Evolutionary conservation across 495 filamentous ascomycete genomes (phyloP).

Genomic region (Aspergillus bertholletiae): DNA sequence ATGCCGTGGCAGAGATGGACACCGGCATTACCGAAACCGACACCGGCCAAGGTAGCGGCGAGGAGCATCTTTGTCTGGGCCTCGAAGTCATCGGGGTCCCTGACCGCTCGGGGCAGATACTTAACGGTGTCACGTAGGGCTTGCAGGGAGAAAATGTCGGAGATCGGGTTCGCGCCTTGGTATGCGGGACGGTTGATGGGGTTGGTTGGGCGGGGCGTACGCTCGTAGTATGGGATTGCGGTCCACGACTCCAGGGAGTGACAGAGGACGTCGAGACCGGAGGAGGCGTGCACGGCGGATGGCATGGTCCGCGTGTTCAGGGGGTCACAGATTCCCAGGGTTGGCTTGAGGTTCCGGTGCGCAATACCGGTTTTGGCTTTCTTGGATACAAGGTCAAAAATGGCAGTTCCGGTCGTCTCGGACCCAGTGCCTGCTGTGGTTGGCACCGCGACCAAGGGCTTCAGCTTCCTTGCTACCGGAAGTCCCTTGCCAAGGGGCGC

Average conservation of each 20-base stretch:
- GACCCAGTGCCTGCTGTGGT: slow-evolving; percentile 94
- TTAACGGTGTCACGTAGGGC: slow-evolving; percentile 78
- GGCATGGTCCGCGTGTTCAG: slow-evolving; percentile 96
- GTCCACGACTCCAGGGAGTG: slow-evolving; percentile 94
- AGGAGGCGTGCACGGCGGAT: slow-evolving; percentile 79
- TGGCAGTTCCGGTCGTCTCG: slow-evolving; percentile 95
- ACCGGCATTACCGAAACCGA: slow-evolving; percentile 96
- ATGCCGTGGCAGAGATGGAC: slow-evolving; percentile 98
- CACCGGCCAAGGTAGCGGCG: slow-evolving; percentile 87
- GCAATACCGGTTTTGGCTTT: slow-evolving; percentile 94
- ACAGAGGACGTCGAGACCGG: slow-evolving; percentile 91
- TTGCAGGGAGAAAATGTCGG: slow-evolving; percentile 87
- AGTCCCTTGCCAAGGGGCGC: slow-evolving; percentile 85
- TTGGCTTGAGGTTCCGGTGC: slow-evolving; percentile 91
- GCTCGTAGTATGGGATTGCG: slow-evolving; percentile 87
- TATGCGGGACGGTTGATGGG: slow-evolving; percentile 91
- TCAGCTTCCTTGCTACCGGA: slow-evolving; percentile 75
- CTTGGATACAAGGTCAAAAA: slow-evolving; percentile 88
- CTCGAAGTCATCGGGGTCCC: slow-evolving; percentile 84
- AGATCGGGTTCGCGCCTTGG: slow-evolving; percentile 96
- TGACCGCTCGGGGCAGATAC: slow-evolving; percentile 82
- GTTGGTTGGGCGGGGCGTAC: slow-evolving; percentile 79
- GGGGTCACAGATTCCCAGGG: slow-evolving; percentile 92
- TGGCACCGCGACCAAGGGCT: slow-evolving; percentile 85
- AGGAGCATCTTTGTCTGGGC: slow-evolving; percentile 94